These are phyloP conservation scores for Ustilago cynodontis DNA, from an alignment of 1,284 basidiomycete genomes.

Conservation along the genomic window DNA sequence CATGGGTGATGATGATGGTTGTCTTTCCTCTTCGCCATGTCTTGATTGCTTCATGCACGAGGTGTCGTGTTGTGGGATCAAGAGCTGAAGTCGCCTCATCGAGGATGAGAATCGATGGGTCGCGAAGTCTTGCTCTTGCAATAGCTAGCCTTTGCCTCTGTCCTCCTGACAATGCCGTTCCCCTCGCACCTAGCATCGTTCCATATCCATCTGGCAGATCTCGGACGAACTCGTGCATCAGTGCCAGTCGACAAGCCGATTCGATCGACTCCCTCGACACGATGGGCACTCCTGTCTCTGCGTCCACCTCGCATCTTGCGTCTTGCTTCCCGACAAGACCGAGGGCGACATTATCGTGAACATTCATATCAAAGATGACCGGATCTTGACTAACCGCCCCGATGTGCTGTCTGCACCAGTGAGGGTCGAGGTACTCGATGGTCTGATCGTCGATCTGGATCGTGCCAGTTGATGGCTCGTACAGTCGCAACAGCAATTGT, in stretches of 20 bases:
- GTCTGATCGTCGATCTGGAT: conserved; percentile 87
- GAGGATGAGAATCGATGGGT: conserved; percentile 90
- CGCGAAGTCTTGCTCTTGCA: conserved; percentile 85
- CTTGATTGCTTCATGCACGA: conserved; percentile 90
- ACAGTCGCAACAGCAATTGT: conserved; percentile 83
- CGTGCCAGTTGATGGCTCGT: conserved; percentile 72
- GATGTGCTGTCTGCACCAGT: conserved; percentile 80
- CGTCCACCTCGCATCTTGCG: not conserved
- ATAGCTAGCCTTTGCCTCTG: conserved; percentile 93
- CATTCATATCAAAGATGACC: conserved; percentile 82
- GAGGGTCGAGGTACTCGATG: conserved; percentile 78
- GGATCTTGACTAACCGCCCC: conserved; percentile 82
- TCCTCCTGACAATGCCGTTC: conserved; percentile 86
- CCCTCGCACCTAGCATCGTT: conserved; percentile 79
- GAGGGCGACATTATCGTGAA: conserved; percentile 90
- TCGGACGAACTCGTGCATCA: conserved; percentile 87
- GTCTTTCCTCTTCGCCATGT: conserved; percentile 84
- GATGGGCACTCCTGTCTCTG: conserved; percentile 42
- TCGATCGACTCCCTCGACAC: conserved; percentile 77
- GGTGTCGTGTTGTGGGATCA: conserved; percentile 85
- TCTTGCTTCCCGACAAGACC: conserved; percentile 72
- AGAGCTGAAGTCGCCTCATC: conserved; percentile 97
- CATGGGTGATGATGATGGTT: conserved; percentile 96
- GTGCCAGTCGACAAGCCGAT: conserved; percentile 83
- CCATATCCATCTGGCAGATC: conserved; percentile 89